Percentiles rank a stretch among this genome's conserved stretches.
These are phyloP conservation scores for Lentinula detonsa DNA, from an alignment of 768 basidiomycete genomes.

Conservation along the genomic window DNA sequence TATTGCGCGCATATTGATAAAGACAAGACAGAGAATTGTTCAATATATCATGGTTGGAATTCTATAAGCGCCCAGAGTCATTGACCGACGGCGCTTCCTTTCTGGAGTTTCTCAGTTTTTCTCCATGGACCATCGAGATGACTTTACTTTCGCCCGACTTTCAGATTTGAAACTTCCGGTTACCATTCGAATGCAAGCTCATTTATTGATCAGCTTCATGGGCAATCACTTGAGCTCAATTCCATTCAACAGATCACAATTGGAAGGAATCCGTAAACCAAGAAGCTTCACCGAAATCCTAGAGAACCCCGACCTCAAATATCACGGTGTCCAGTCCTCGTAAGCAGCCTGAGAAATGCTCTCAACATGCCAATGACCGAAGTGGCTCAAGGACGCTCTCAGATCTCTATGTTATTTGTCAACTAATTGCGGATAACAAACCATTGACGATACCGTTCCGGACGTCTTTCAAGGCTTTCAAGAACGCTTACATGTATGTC, in stretches of 20 bases:
- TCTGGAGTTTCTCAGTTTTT: background rate
- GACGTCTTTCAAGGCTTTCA: constrained; percentile 91
- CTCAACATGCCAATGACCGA: constrained; percentile 20
- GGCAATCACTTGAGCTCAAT: background rate
- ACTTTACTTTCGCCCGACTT: constrained; percentile 89
- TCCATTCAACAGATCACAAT: constrained; percentile 58
- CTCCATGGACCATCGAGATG: constrained; percentile 63
- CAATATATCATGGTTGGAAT: background rate
- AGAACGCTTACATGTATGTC: constrained; percentile 67
- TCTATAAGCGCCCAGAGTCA: background rate
- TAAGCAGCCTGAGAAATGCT: constrained; percentile 28
- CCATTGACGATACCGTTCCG: constrained; percentile 88
- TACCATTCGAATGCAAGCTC: constrained; percentile 72
- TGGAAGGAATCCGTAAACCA: constrained; percentile 77
- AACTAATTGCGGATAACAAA: constrained; percentile 90
- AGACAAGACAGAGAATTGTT: too few relatives aligned
- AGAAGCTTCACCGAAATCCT: constrained; percentile 73
- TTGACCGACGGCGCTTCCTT: too few relatives aligned
- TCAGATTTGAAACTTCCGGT: constrained; percentile 85
- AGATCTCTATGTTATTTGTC: constrained; percentile 91
- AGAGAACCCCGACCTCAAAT: constrained; percentile 75
- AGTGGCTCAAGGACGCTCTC: constrained; percentile 62
- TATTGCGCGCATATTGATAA: background rate
- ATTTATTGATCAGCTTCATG: background rate
- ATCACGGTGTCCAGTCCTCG: constrained; percentile 80